Percentiles rank a stretch among this genome's conserved stretches.
These are phyloP conservation scores for Pseudogymnoascus sp. DNA, from an alignment of 2,329 filamentous ascomycete genomes.

Conservation along the genomic window DNA sequence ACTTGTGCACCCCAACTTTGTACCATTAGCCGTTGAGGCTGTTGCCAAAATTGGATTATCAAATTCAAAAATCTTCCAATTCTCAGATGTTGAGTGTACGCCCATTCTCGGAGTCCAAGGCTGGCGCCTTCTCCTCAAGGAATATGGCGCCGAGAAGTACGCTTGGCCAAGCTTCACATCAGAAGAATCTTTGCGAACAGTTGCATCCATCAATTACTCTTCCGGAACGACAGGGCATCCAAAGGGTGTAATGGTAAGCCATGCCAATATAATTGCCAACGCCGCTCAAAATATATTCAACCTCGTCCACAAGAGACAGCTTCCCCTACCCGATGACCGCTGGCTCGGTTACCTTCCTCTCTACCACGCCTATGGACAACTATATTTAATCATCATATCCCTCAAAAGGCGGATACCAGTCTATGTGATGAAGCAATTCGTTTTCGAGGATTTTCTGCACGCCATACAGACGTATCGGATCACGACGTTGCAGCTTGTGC, in stretches of 20 bases:
- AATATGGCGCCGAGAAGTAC: conserved; percentile 46
- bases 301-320: conserved; percentile 29
- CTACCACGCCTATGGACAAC: conserved; percentile 52
- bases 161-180: conserved; percentile 49
- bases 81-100: conserved; percentile 33
- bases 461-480: conserved; percentile 43
- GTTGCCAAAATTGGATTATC: conserved; percentile 34
- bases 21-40: conserved; percentile 36
- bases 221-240: conserved; percentile 44
- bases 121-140: conserved; percentile 54
- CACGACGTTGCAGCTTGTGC: conserved; percentile 44
- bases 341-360: conserved; percentile 56
- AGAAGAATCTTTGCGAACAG: conserved; percentile 28
- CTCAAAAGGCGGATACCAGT: conserved; percentile 37
- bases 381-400: conserved; percentile 41
- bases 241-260: conserved; percentile 40
- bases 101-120: conserved; percentile 38
- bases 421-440: conserved; percentile 49
- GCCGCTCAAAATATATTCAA: conserved; percentile 41
- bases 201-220: conserved; percentile 41
- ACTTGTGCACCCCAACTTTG: conserved; percentile 39
- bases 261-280: conserved; percentile 42
- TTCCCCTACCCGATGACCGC: conserved; percentile 29
- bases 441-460: conserved; percentile 44
- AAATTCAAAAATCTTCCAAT: conserved; percentile 37